Percentiles rank a stretch among this genome's conserved stretches.
Conservation (phyloP, 78 protist genomes). For the slime mould (Dictyostelium discoideum) region DNA sequence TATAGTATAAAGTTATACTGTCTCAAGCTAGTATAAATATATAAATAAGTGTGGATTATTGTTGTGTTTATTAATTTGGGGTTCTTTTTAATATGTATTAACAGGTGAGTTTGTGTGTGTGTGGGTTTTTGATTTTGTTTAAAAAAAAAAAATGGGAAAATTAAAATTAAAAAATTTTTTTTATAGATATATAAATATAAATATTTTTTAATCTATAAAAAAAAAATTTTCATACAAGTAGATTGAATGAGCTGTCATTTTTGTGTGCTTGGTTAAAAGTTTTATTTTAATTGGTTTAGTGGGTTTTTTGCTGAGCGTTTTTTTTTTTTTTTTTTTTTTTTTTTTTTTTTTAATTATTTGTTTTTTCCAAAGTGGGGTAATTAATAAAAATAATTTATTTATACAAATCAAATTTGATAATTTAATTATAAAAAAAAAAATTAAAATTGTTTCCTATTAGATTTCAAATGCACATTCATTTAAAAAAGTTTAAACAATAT, state of each 20-base stretch:
- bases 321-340: not conserved
- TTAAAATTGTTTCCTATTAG: not conserved
- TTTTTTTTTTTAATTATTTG: not conserved
- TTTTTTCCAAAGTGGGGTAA: not conserved
- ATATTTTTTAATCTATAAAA: too few species aligned
- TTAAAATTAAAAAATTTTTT: too few species aligned
- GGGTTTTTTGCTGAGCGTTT: not conserved
- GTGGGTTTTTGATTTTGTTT: not conserved
- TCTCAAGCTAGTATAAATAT: not conserved
- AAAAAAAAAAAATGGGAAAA: not conserved
- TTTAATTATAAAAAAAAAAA: too few species aligned
- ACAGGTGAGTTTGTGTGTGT: not conserved
- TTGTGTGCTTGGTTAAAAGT: not conserved
- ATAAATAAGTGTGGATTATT: too few species aligned
- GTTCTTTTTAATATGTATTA: not conserved
- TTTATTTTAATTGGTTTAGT: not conserved
- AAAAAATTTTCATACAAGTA: not conserved
- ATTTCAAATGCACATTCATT: not conserved
- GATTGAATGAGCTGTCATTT: not conserved
- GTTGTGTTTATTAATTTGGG: not conserved
- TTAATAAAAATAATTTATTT: not conserved
- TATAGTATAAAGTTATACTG: not conserved
- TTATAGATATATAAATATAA: not conserved
- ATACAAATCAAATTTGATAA: not conserved
- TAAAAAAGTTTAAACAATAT: not conserved